Conservation (phyloP, 441 rosid genomes). For the Omphalea diandra region DNA sequence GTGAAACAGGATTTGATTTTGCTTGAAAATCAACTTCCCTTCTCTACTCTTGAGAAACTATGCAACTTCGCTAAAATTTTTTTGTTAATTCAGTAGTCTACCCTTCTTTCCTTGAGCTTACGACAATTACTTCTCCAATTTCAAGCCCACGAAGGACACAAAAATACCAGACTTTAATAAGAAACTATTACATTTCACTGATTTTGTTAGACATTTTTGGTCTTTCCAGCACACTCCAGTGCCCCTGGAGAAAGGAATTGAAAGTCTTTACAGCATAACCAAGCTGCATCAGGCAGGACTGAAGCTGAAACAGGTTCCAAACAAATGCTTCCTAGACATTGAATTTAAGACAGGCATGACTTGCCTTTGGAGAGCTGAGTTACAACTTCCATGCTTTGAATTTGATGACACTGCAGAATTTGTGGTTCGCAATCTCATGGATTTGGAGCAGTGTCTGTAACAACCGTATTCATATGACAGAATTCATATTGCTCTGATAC, state of each 20-base stretch:
- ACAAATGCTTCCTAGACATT: constrained; percentile 18
- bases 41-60: constrained; percentile 12
- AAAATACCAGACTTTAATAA: no score
- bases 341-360: not conserved
- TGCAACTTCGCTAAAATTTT: not conserved
- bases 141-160: not conserved
- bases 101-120: constrained; percentile 21
- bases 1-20: constrained; percentile 28
- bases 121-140: constrained; percentile 14
- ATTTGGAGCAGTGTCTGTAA: constrained; percentile 36
- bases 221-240: not conserved
- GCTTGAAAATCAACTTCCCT: constrained; percentile 34
- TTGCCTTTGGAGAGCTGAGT: constrained; percentile 3
- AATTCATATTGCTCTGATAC: no score
- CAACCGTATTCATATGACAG: no score
- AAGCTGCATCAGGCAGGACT: constrained; percentile 29
- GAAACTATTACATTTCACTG: constrained; percentile 25
- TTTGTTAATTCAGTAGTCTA: not conserved
- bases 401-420: constrained; percentile 25
- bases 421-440: constrained; percentile 31
- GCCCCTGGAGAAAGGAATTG: not conserved
- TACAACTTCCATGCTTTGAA: constrained; percentile 24
- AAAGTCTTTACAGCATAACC: constrained; percentile 13
- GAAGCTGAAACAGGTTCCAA: constrained; percentile 8
- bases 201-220: constrained; percentile 20